These are phyloP conservation scores for Aspergillus pseudonomiae DNA, from an alignment of 2,329 filamentous ascomycete genomes.

Conservation along the genomic window DNA sequence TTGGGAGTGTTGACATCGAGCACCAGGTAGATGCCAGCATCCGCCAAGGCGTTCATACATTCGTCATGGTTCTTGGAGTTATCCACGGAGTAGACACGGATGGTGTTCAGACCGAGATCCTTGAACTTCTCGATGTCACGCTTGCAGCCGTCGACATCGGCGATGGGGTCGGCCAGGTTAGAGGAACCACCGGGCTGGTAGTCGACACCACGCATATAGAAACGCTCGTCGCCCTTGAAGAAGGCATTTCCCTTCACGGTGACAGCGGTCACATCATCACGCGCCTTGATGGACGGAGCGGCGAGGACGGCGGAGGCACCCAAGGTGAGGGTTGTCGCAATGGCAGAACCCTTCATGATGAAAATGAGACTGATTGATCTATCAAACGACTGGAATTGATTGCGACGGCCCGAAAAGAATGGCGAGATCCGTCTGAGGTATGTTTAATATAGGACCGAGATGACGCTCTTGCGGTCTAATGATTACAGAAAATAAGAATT, in stretches of 20 bases:
- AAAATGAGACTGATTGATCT: conserved; percentile 2
- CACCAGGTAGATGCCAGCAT: conserved; percentile 89
- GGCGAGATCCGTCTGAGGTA: background rate
- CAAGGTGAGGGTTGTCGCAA: conserved; percentile 51
- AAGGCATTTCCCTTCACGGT: conserved; percentile 69
- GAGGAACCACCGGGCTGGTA: conserved; percentile 69
- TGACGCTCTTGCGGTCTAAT: background rate
- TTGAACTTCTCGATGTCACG: conserved; percentile 82
- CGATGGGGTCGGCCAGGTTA: conserved; percentile 71
- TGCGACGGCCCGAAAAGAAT: conserved; percentile 4
- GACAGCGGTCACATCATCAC: conserved; percentile 56
- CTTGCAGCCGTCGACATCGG: conserved; percentile 69
- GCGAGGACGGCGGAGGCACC: conserved; percentile 52
- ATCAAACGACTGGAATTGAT: conserved; percentile 6
- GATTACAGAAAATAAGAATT: background rate
- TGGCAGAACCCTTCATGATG: conserved; percentile 58
- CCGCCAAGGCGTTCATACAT: conserved; percentile 80
- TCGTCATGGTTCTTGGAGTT: conserved; percentile 79
- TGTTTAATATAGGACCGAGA: background rate
- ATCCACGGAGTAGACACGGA: conserved; percentile 92
- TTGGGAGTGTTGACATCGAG: conserved; percentile 88
- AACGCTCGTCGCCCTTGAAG: conserved; percentile 63
- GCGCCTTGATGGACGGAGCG: conserved; percentile 42
- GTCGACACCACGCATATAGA: conserved; percentile 59
- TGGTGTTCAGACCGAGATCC: conserved; percentile 83